Conservation (phyloP, 1,284 basidiomycete genomes). For the Naganishia cerealis region DNA sequence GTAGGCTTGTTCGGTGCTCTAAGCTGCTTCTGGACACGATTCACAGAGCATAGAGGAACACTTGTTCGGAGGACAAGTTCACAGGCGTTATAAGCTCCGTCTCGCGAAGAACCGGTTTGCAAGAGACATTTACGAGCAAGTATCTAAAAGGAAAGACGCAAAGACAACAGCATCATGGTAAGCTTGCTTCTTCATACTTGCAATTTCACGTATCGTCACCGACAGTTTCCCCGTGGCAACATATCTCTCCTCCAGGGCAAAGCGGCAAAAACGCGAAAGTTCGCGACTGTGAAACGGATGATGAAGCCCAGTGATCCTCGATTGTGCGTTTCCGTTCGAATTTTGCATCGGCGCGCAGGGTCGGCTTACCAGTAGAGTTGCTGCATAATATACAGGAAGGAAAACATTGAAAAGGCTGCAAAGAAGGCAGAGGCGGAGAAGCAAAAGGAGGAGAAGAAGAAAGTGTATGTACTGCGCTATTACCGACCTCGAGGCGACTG, state of each 20-base stretch:
- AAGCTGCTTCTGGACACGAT: not conserved
- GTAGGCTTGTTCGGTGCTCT: not conserved
- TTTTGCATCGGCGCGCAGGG: not conserved
- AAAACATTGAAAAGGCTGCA: conserved; percentile 56
- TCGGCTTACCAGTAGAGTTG: not conserved
- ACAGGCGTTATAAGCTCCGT: not conserved
- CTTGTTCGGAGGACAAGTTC: not conserved
- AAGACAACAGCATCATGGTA: conserved; percentile 2
- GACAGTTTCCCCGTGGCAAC: not conserved
- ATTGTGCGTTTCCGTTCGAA: conserved; percentile 63
- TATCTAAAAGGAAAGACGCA: not conserved
- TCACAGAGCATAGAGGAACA: not conserved
- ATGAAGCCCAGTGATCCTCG: conserved; percentile 91
- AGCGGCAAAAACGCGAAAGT: conserved; percentile 91
- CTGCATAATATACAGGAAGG: conserved; percentile 50
- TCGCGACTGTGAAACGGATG: conserved; percentile 91
- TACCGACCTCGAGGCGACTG: not conserved
- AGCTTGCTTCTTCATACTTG: not conserved
- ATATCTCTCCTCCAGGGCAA: conserved; percentile 65
- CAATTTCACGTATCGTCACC: not conserved
- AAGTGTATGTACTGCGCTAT: conserved; percentile 49
- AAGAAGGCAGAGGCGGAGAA: conserved; percentile 57
- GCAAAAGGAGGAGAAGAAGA: conserved; percentile 53
- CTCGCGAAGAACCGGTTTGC: not conserved
- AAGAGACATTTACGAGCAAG: not conserved